These are phyloP conservation scores for Endocalyx cinctus DNA, from an alignment of 2,329 filamentous ascomycete species.

Conservation along the genomic window DNA sequence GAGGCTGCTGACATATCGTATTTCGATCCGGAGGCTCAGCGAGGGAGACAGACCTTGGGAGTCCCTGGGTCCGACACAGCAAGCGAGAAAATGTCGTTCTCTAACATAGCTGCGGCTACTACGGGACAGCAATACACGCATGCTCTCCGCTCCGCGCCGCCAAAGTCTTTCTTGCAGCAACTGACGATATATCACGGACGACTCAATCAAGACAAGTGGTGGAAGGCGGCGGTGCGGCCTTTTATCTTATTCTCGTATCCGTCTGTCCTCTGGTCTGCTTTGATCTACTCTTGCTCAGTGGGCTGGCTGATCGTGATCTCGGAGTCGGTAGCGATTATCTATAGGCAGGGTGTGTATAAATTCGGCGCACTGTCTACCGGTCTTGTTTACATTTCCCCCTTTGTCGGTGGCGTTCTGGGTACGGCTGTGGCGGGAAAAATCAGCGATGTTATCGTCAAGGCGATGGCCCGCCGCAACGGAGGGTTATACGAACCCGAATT, in stretches of 20 bases:
- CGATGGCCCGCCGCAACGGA: slow-evolving; percentile 80
- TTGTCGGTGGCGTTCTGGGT: slow-evolving; percentile 83
- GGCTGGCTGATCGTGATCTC: slow-evolving; percentile 96
- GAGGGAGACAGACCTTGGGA: slow-evolving; percentile 2
- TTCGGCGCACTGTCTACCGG: slow-evolving; percentile 79
- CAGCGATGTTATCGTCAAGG: slow-evolving; percentile 78
- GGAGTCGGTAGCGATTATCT: slow-evolving; percentile 79
- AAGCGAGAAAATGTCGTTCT: slow-evolving; percentile 37
- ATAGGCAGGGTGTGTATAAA: slow-evolving; percentile 67
- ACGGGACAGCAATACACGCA: slow-evolving; percentile 61
- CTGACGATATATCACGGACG: slow-evolving; percentile 75
- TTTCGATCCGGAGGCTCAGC: slow-evolving; percentile 13
- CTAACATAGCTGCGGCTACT: slow-evolving; percentile 28
- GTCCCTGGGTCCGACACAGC: slow-evolving; percentile 31
- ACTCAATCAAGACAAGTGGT: slow-evolving; percentile 73
- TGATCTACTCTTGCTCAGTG: slow-evolving; percentile 81
- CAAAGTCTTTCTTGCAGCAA: slow-evolving; percentile 68
- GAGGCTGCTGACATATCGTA: no score
- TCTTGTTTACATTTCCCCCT: slow-evolving; percentile 84
- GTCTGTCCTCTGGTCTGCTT: slow-evolving; percentile 79
- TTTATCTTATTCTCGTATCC: slow-evolving; percentile 87
- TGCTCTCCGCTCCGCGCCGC: slow-evolving; percentile 60
- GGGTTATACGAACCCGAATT: slow-evolving; percentile 95
- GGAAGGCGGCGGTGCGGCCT: slow-evolving; percentile 70
- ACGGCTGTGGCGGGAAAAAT: slow-evolving; percentile 86